A percentile compares a stretch with the other conserved stretches of the same genome.
These are phyloP conservation scores for Gentiana macrophylla DNA, from an alignment of 257 asterid species.

Conservation along the genomic window DNA sequence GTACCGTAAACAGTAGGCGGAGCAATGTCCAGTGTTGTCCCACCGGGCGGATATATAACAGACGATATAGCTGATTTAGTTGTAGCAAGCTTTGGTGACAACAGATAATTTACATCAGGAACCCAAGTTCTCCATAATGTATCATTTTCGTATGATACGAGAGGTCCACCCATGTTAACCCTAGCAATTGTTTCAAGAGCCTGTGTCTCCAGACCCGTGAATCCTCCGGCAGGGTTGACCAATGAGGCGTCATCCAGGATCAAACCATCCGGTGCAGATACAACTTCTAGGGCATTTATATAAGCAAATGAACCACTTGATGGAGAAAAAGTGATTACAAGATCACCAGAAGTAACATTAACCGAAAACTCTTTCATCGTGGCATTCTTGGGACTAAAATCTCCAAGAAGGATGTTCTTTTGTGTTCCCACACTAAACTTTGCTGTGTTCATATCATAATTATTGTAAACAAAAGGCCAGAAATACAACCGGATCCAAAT, in stretches of 20 bases:
- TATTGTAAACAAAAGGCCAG: constrained; percentile 26
- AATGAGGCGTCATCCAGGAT: constrained; percentile 44
- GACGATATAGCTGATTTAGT: constrained; percentile 23
- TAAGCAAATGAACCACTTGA: constrained; percentile 41
- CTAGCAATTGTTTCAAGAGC: constrained; percentile 59
- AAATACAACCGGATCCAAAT: constrained; percentile 42
- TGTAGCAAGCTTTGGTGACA: constrained; percentile 18
- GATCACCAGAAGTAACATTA: constrained; percentile 29
- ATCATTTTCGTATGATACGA: constrained; percentile 42
- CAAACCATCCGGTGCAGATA: constrained; percentile 47
- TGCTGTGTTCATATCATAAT: constrained; percentile 20
- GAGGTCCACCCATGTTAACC: constrained; percentile 79
- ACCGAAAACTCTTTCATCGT: constrained; percentile 42
- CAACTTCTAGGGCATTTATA: constrained; percentile 62
- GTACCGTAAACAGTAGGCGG: constrained; percentile 56
- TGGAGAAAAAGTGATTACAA: constrained; percentile 42
- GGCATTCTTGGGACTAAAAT: constrained; percentile 23
- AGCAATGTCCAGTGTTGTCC: constrained; percentile 40
- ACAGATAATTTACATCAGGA: constrained; percentile 24
- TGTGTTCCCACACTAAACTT: constrained; percentile 31
- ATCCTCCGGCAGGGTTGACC: constrained; percentile 30
- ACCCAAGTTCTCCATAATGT: constrained; percentile 63
- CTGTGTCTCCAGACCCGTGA: constrained; percentile 27
- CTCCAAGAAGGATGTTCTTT: constrained; percentile 24
- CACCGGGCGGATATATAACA: constrained; percentile 37